A percentile compares a stretch with the other conserved stretches of the same genome.
phyloP scores from a whole-genome alignment of 768 basidiomycete genomes.

The Phlebiopsis flavidoalba region DNA sequence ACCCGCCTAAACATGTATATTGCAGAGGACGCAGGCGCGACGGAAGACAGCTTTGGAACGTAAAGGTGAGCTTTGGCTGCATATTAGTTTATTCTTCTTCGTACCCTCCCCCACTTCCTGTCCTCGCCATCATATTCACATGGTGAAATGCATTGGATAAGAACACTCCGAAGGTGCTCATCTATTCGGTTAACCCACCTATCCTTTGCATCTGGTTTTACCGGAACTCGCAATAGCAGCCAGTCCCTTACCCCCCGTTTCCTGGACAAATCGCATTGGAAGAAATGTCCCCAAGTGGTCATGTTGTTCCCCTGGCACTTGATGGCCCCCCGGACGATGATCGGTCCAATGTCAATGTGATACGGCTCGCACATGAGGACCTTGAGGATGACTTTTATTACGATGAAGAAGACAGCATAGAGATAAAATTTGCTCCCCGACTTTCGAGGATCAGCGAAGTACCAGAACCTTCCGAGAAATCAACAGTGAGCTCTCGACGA shows the following conservation, averaged over 20 bases:
- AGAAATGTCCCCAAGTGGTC: not conserved
- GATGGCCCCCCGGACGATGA: slow-evolving; percentile 6
- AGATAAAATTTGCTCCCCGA: slow-evolving; percentile 4
- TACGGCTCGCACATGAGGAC: slow-evolving; percentile 13
- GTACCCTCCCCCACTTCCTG: slow-evolving; percentile 8
- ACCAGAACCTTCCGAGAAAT: slow-evolving; percentile 52
- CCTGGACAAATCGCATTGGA: slow-evolving; percentile 9
- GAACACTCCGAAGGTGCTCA: slow-evolving; percentile 23
- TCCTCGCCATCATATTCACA: not conserved
- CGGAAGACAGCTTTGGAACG: slow-evolving; percentile 62
- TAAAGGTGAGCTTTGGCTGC: slow-evolving; percentile 69
- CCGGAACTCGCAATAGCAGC: not conserved
- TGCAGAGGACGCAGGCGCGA: slow-evolving; percentile 66
- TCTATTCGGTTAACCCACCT: slow-evolving; percentile 9
- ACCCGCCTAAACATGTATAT: not conserved
- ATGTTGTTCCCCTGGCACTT: not conserved
- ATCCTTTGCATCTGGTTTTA: not conserved
- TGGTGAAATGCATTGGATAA: slow-evolving; percentile 2
- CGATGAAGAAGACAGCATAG: not conserved
- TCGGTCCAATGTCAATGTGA: slow-evolving; percentile 17
- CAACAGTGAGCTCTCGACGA: not conserved
- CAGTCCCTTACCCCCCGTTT: slow-evolving; percentile 22
- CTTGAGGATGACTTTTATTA: slow-evolving; percentile 10
- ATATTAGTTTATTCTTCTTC: slow-evolving; percentile 27
- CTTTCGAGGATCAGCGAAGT: slow-evolving; percentile 57